A percentile compares a stretch with the other conserved stretches of the same genome.
These are phyloP conservation scores for Colletotrichum sp. DNA, from an alignment of 2,329 filamentous ascomycete species.

Conservation along the genomic window DNA sequence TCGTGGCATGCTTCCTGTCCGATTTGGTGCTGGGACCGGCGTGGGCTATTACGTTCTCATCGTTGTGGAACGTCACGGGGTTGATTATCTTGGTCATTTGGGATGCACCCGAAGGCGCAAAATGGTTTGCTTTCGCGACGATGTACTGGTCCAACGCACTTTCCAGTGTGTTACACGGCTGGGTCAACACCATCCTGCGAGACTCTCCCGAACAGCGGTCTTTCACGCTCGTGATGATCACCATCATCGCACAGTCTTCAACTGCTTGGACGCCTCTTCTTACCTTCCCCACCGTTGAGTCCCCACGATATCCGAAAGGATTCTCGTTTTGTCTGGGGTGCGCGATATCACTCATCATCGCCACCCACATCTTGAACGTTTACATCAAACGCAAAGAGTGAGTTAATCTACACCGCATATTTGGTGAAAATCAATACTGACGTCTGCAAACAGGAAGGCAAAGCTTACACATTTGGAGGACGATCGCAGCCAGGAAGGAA, in stretches of 20 bases:
- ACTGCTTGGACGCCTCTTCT: constrained; percentile 61
- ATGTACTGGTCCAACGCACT: constrained; percentile 17
- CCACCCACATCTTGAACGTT: constrained; percentile 13
- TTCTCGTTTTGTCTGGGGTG: constrained; percentile 40
- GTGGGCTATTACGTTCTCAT: constrained; percentile 36
- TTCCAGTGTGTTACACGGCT: constrained; percentile 15
- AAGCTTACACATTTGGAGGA: neutral
- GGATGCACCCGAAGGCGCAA: constrained; percentile 58
- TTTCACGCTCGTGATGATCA: constrained; percentile 16
- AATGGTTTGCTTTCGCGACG: constrained; percentile 58
- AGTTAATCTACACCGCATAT: neutral
- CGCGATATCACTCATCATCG: constrained; percentile 9
- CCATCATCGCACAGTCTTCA: constrained; percentile 54
- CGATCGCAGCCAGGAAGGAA: neutral
- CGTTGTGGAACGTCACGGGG: constrained; percentile 8
- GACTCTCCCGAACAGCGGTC: constrained; percentile 15
- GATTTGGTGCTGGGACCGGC: constrained; percentile 8
- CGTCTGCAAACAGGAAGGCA: neutral
- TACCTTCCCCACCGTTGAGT: constrained; percentile 51
- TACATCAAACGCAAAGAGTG: constrained; percentile 22
- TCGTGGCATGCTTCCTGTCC: constrained; percentile 12
- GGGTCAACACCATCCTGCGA: constrained; percentile 15
- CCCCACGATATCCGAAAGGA: constrained; percentile 46
- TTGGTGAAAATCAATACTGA: neutral
- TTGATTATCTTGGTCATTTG: constrained; percentile 53